These are phyloP conservation scores for Apiospora marii DNA, from an alignment of 2,329 filamentous ascomycete species.

Conservation along the genomic window DNA sequence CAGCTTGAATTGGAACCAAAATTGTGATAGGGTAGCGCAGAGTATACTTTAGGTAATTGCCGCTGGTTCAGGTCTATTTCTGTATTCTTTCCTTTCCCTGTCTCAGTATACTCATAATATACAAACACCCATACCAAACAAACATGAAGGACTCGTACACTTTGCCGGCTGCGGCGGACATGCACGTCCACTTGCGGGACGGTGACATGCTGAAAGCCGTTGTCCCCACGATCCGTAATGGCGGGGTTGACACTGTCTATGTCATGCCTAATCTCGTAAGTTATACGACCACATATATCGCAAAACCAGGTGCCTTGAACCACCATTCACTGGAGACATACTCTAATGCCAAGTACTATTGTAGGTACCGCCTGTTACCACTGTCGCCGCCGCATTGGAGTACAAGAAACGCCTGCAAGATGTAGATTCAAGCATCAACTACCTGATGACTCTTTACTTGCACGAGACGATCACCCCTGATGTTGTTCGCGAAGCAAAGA, in stretches of 20 bases:
- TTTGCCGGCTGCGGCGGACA: conserved; percentile 28
- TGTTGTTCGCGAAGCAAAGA: conserved; percentile 66
- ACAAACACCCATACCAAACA: not conserved
- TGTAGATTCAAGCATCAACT: conserved; percentile 56
- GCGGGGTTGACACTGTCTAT: conserved; percentile 61
- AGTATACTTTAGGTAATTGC: not conserved
- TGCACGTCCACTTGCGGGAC: conserved; percentile 40
- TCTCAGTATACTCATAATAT: not conserved
- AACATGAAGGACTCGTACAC: conserved; percentile 27
- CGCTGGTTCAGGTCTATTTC: not conserved
- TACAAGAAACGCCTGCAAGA: conserved; percentile 54
- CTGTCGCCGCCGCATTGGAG: conserved; percentile 53
- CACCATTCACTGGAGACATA: not conserved
- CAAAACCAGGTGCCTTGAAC: not conserved
- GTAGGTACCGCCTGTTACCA: conserved; percentile 54
- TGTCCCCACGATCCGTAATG: conserved; percentile 56
- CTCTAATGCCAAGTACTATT: not conserved
- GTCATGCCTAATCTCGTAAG: conserved; percentile 61
- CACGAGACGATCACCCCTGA: conserved; percentile 58
- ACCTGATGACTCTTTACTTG: conserved; percentile 62
- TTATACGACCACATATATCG: not conserved
- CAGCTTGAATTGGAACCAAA: not conserved
- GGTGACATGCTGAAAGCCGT: conserved; percentile 59
- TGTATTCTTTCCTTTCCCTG: not conserved
- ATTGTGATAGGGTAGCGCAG: not conserved